phyloP scores from a whole-genome alignment of 164 flowering plant genomes.

The Cinnamomum chago region DNA sequence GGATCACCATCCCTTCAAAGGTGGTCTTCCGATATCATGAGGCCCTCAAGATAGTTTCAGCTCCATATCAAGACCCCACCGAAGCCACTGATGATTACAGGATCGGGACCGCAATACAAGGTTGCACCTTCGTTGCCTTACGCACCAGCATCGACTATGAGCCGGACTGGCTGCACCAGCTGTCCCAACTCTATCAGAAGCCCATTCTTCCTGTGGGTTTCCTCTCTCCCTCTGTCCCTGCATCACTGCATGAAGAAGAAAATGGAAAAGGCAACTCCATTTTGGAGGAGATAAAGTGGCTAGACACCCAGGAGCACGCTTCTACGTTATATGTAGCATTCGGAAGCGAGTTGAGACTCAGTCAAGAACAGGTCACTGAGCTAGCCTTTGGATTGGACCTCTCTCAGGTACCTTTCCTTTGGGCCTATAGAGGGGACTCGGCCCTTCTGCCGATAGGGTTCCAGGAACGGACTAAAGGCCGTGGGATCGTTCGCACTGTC shows the following conservation, averaged over 20 bases:
- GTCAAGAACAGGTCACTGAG: slow-evolving; percentile 22
- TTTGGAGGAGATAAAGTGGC: slow-evolving; percentile 25
- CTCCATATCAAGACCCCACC: neutral
- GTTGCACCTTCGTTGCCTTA: slow-evolving; percentile 7
- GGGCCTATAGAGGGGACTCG: slow-evolving; percentile 27
- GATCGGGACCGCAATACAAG: neutral
- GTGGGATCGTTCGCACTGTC: slow-evolving; percentile 26
- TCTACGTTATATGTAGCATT: slow-evolving; percentile 30
- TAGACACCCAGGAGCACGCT: slow-evolving; percentile 1
- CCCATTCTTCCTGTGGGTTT: slow-evolving; percentile 16
- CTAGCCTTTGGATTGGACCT: slow-evolving; percentile 26
- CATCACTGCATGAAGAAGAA: too few species aligned
- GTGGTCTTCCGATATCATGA: slow-evolving; percentile 12
- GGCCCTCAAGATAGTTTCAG: neutral
- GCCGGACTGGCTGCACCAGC: slow-evolving; percentile 7
- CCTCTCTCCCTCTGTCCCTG: neutral
- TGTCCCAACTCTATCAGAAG: slow-evolving; percentile 8
- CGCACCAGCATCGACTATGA: slow-evolving; percentile 16
- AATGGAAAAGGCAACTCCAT: neutral
- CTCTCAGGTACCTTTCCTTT: slow-evolving; percentile 36
- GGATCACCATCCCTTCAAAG: slow-evolving; percentile 9
- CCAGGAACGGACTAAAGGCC: slow-evolving; percentile 18
- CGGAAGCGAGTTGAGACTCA: slow-evolving; percentile 28
- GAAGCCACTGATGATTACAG: slow-evolving; percentile 6
- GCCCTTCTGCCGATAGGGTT: slow-evolving; percentile 31